These are phyloP conservation scores for Marasmius fiardii DNA, from an alignment of 1,284 basidiomycete species.

Conservation along the genomic window DNA sequence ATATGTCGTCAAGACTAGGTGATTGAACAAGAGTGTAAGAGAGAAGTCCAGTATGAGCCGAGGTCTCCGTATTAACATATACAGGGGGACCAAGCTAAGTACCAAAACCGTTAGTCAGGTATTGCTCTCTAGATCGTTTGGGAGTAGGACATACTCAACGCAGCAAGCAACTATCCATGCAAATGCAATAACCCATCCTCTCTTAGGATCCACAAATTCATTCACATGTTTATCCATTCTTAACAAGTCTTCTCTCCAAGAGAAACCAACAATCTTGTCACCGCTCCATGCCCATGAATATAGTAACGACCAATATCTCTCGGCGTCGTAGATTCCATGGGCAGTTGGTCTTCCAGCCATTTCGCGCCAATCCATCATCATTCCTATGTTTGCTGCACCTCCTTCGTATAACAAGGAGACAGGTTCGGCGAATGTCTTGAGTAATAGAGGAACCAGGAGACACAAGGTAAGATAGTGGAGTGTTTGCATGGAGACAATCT, in stretches of 20 bases:
- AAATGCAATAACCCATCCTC: constrained; percentile 85
- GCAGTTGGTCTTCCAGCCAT: constrained; percentile 83
- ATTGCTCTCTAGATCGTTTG: too few relatives aligned
- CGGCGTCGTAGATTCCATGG: constrained; percentile 56
- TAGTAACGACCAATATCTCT: constrained; percentile 61
- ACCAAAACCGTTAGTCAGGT: constrained; percentile 6
- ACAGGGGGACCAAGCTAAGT: constrained; percentile 44
- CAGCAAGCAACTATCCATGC: constrained; percentile 80
- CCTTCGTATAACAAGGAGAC: constrained; percentile 81
- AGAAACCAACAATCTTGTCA: constrained; percentile 63
- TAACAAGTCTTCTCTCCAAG: constrained; percentile 48
- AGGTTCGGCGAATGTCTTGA: constrained; percentile 73
- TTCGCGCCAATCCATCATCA: constrained; percentile 98
- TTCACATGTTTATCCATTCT: constrained; percentile 22
- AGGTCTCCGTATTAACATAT: constrained; percentile 84
- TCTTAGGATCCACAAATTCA: constrained; percentile 63
- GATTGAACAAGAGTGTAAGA: constrained; percentile 85
- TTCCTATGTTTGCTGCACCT: constrained; percentile 79
- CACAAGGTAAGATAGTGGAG: constrained; percentile 90
- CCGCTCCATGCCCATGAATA: constrained; percentile 75
- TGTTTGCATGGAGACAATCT: constrained; percentile 89
- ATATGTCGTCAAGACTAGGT: constrained; percentile 89
- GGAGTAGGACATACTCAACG: constrained; percentile 59
- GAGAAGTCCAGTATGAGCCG: constrained; percentile 94
- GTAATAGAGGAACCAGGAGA: constrained; percentile 78